Evolutionary conservation across 2,329 filamentous ascomycete species (phyloP).

Genomic region (Exophiala alcalophila): DNA sequence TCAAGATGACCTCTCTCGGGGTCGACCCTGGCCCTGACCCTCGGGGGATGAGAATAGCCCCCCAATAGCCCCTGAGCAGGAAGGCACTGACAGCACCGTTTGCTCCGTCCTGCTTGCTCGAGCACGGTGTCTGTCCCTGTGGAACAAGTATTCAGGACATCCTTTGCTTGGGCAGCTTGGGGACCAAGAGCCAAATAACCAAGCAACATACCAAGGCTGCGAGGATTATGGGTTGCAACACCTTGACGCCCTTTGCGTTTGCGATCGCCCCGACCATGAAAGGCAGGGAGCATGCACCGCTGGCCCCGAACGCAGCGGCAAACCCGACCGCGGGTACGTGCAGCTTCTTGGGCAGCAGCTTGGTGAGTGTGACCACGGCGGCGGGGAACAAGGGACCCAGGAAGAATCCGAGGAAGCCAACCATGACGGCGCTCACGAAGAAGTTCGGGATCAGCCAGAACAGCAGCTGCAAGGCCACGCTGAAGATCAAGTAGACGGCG

Average conservation of each 20-base stretch:
- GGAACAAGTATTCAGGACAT: slow-evolving; percentile 23
- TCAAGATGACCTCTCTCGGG: too few relatives aligned
- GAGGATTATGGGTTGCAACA: slow-evolving; percentile 54
- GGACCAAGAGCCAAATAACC: slow-evolving; percentile 25
- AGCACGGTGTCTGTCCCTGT: too few relatives aligned
- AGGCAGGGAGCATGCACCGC: slow-evolving; percentile 53
- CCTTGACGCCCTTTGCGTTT: slow-evolving; percentile 54
- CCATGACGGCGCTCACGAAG: slow-evolving; percentile 66
- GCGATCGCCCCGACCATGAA: slow-evolving; percentile 41
- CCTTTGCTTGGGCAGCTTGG: slow-evolving; percentile 25
- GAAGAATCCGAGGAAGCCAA: slow-evolving; percentile 70
- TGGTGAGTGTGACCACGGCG: slow-evolving; percentile 24
- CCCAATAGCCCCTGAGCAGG: too few relatives aligned
- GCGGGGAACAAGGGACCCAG: slow-evolving; percentile 71
- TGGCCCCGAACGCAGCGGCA: slow-evolving; percentile 71
- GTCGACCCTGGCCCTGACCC: too few relatives aligned
- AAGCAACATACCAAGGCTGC: slow-evolving; percentile 34
- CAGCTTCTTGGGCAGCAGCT: slow-evolving; percentile 26
- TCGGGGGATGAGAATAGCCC: too few relatives aligned
- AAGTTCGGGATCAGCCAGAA: slow-evolving; percentile 78
- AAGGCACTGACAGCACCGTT: too few relatives aligned
- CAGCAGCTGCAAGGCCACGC: slow-evolving; percentile 63
- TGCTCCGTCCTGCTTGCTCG: too few relatives aligned
- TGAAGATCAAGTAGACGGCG: slow-evolving; percentile 58
- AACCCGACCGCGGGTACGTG: slow-evolving; percentile 26